These are phyloP conservation scores for Thuidium tamariscinum DNA, from an alignment of 225 moss, liverwort and hornwort genomes.

Conservation along the genomic window DNA sequence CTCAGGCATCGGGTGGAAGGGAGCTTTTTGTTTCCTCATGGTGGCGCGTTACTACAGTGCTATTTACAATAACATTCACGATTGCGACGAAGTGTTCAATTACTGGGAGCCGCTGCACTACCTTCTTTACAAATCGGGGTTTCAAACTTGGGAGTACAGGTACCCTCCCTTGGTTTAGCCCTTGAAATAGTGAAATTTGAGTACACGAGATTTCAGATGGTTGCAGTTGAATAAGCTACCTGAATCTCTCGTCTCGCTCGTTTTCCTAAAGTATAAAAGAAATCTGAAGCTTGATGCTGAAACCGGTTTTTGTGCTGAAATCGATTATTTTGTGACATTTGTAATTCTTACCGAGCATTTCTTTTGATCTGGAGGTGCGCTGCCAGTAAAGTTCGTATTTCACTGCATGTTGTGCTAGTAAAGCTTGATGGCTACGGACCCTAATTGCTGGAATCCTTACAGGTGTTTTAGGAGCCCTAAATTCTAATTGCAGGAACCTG, in stretches of 20 bases:
- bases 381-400: neutral
- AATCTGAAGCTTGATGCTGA: neutral
- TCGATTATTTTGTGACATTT: neutral
- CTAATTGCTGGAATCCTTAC: neutral
- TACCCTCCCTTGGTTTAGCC: neutral
- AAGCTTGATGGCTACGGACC: neutral
- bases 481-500: neutral
- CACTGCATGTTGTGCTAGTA: neutral
- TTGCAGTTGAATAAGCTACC: neutral
- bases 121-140: constrained; percentile 69
- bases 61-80: constrained; percentile 72
- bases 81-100: constrained; percentile 97
- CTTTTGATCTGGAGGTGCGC: neutral
- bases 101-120: constrained; percentile 96
- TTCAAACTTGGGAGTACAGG: constrained; percentile 99
- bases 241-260: neutral
- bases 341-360: neutral
- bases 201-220: neutral
- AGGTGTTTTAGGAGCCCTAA: too few relatives aligned
- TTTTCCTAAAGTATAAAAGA: neutral
- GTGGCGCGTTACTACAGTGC: constrained; percentile 84
- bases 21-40: constrained; percentile 58
- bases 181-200: neutral
- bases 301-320: neutral
- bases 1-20: constrained; percentile 52